Conservation (phyloP, 305 asterid genomes). For the Solanum hybrid region DNA sequence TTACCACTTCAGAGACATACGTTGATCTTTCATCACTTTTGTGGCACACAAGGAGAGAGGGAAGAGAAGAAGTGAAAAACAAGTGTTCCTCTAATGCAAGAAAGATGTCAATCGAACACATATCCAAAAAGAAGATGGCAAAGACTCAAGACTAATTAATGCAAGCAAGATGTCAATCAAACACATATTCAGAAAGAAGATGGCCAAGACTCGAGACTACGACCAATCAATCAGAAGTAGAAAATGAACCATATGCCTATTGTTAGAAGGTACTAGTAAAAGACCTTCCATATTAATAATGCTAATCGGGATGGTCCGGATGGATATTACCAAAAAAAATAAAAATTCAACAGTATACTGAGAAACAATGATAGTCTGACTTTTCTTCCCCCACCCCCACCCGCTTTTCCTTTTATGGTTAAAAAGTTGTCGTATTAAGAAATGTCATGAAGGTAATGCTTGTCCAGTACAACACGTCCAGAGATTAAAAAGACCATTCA, state of each 20-base stretch:
- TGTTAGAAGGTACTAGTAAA: not conserved
- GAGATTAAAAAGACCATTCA: not conserved
- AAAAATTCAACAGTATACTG: not conserved
- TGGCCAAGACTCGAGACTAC: not conserved
- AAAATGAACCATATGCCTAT: not conserved
- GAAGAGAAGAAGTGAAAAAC: not conserved
- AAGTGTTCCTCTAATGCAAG: not conserved
- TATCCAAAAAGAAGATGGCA: not conserved
- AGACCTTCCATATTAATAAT: not conserved
- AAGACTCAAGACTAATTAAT: not conserved
- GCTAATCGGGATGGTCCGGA: not conserved
- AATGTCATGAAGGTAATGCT: not conserved
- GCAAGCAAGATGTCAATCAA: not conserved
- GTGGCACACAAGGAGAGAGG: not conserved
- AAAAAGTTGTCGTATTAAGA: not conserved
- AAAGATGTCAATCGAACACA: not conserved
- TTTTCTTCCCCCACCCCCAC: not conserved
- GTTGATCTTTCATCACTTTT: not conserved
- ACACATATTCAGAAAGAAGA: not conserved
- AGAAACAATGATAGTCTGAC: not conserved
- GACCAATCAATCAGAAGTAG: not conserved
- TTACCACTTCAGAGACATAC: not conserved
- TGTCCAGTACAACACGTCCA: not conserved
- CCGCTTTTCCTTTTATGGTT: not conserved
- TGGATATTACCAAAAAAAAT: not conserved